Percentiles rank a stretch among this genome's conserved stretches.
phyloP scores from a whole-genome alignment of 208 protist species.

The Phytomonas serpens region DNA sequence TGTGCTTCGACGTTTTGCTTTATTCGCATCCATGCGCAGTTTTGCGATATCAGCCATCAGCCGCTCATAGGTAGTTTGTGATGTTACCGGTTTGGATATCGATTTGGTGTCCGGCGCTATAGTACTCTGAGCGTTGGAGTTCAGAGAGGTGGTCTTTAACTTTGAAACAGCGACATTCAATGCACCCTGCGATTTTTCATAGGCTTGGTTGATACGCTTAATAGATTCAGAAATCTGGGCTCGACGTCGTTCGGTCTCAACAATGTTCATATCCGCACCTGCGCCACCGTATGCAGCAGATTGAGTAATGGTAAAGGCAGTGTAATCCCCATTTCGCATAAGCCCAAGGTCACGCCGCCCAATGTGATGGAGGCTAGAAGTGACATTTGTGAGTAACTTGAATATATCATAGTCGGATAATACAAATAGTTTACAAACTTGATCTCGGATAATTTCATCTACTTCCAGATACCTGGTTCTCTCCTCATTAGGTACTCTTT shows the following conservation, averaged over 20 bases:
- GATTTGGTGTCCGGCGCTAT: background rate
- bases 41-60: constrained; percentile 30
- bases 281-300: constrained; percentile 43
- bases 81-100: background rate
- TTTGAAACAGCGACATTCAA: constrained; percentile 17
- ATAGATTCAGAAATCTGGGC: constrained; percentile 39
- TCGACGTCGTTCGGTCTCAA: constrained; percentile 37
- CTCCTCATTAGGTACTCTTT: constrained; percentile 34
- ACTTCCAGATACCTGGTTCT: constrained; percentile 60
- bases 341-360: constrained; percentile 76
- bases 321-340: constrained; percentile 64
- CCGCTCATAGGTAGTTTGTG: constrained; percentile 11
- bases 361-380: constrained; percentile 60
- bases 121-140: background rate
- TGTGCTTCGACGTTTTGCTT: constrained; percentile 1
- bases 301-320: constrained; percentile 76
- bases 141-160: background rate
- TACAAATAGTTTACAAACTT: constrained; percentile 65
- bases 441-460: constrained; percentile 60
- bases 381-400: constrained; percentile 52
- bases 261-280: background rate
- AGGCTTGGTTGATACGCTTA: constrained; percentile 42
- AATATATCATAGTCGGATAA: constrained; percentile 67
- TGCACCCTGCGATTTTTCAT: constrained; percentile 20
- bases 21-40: constrained; percentile 8